Conservation (phyloP, 768 basidiomycete genomes). For the Pholiota molesta region DNA sequence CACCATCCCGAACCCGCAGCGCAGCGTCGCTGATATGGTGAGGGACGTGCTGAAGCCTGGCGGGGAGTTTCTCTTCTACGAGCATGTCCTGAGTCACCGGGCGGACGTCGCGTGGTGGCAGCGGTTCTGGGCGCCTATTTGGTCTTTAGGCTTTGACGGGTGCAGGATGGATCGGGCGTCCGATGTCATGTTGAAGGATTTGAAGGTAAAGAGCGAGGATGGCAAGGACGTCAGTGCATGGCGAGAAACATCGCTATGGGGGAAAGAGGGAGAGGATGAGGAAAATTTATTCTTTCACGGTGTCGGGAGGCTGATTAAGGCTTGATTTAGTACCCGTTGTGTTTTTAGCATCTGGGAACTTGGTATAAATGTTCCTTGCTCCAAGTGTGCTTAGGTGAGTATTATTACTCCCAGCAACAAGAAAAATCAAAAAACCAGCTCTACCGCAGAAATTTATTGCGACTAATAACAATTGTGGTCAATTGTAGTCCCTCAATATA, state of each 20-base stretch:
- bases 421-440: too few species aligned
- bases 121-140: slow-evolving; percentile 70
- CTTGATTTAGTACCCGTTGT: background rate
- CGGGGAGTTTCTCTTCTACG: slow-evolving; percentile 67
- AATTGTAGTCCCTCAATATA: too few species aligned
- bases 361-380: too few species aligned
- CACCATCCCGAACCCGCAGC: slow-evolving; percentile 58
- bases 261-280: slow-evolving; percentile 52
- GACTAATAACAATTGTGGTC: too few species aligned
- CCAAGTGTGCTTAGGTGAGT: too few species aligned
- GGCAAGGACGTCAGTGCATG: slow-evolving; percentile 44
- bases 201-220: slow-evolving; percentile 28
- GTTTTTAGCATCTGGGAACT: too few species aligned
- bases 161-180: slow-evolving; percentile 65
- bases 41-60: slow-evolving; percentile 61
- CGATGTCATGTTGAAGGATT: slow-evolving; percentile 46
- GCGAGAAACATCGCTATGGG: slow-evolving; percentile 49
- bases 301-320: slow-evolving; percentile 58
- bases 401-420: too few species aligned
- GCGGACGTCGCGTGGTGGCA: slow-evolving; percentile 73
- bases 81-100: slow-evolving; percentile 64
- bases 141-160: slow-evolving; percentile 62
- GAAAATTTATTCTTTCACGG: slow-evolving; percentile 66
- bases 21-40: slow-evolving; percentile 48
- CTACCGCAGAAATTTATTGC: too few species aligned